Base-by-base conservation (phyloP, 148 eudicot genomes). In the Vaccinium corymbosum region DNA sequence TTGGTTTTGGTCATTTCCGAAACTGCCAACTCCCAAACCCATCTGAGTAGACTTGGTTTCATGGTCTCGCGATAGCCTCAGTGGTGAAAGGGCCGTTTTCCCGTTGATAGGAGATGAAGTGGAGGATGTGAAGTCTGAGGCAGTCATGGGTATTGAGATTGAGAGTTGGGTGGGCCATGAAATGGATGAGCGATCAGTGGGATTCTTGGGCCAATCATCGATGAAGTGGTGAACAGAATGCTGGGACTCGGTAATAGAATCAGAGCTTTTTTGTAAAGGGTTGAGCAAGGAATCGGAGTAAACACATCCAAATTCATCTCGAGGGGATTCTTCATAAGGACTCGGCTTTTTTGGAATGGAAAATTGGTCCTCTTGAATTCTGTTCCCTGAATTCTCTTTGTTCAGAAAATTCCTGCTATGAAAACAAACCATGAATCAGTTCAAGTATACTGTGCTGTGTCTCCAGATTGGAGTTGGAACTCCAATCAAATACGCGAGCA, bases 71-170 rank as follows among this genome's bases (percentile, higher is more conserved):
- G 93, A 88, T 6, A 90, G 15, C 49, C 89, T 87, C 48, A 89
- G 76, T 14, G 97, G 91, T 1, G 92, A 90, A 51, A 86, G 59
- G 4, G 84, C 80, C n/a, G 66, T 73, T 48, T 88, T 90, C 42
- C 89, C 88, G 27, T 87, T 85, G 19, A n/a, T 48, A 9, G 86
- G 91, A 49, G 93, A 88, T 3, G 93, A 89, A 17, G 92, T 89
- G 17, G 95, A 87, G 11, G 94, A 89, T 92, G 89, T 90, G 88
- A 88, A 93, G 73, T 88, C 94, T 0, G 92, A 84, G n/a, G 91
- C 66, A 11, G 88, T 85, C 79, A 87, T 42, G 2, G 95, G 91
- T 59, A 90, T 88, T 46, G 94, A 90, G 19, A 89, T 91, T 0
- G 94, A 92, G 56, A 90, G 92, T 38, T 92, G 89, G 73, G 92